These are phyloP conservation scores for Calonectria pauciramosa DNA, from an alignment of 2,329 filamentous ascomycete species.

Conservation along the genomic window DNA sequence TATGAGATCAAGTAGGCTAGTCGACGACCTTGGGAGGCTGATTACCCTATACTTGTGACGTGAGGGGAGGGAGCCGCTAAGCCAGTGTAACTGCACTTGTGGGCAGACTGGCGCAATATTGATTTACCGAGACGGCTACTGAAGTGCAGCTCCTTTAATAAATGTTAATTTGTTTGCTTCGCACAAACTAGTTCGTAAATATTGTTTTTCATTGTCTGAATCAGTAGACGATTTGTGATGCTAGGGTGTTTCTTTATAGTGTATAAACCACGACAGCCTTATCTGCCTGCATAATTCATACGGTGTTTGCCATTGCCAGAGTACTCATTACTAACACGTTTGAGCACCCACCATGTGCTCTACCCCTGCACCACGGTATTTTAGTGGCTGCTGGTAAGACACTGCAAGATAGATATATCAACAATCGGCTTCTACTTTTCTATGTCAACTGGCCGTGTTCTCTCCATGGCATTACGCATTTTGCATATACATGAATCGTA, in stretches of 20 bases:
- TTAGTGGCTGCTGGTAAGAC: background rate
- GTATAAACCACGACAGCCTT: background rate
- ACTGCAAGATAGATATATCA: background rate
- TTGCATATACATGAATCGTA: no score
- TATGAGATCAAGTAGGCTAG: slow-evolving; percentile 33
- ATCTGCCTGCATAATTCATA: slow-evolving; percentile 1
- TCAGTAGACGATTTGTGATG: background rate
- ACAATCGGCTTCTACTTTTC: background rate
- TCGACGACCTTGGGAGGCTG: slow-evolving; percentile 19
- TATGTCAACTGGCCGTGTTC: background rate
- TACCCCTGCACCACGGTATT: background rate
- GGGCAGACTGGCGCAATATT: background rate
- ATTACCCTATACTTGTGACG: slow-evolving; percentile 10
- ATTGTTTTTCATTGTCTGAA: background rate
- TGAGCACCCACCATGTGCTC: background rate
- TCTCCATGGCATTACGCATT: background rate
- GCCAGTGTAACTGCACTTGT: background rate
- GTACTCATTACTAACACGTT: background rate
- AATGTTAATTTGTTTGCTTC: background rate
- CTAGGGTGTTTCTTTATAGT: background rate
- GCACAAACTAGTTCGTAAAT: background rate
- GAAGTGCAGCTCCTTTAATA: background rate
- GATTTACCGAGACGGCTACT: background rate
- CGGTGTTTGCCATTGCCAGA: background rate
- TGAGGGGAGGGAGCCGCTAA: slow-evolving; percentile 1